Evolutionary conservation across 148 eudicot genomes (phyloP).

Genomic region (Vaccinium corymbosum): DNA sequence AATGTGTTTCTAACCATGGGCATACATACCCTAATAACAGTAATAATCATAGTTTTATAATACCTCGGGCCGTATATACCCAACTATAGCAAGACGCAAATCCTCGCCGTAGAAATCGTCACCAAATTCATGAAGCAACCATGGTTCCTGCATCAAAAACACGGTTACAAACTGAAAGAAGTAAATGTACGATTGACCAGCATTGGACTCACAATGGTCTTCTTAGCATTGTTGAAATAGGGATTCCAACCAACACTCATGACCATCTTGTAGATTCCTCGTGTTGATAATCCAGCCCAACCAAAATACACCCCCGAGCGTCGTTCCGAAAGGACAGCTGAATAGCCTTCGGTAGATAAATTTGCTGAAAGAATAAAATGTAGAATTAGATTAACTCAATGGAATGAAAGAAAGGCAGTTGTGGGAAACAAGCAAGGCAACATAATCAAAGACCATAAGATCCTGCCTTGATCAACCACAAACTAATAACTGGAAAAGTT

Average conservation of each 20-base stretch:
- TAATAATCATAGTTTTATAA: background rate
- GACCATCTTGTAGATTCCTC: constrained; percentile 88
- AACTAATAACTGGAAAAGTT: background rate
- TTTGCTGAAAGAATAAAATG: constrained; percentile 52
- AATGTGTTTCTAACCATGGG: background rate
- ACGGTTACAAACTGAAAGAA: constrained; percentile 7
- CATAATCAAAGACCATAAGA: background rate
- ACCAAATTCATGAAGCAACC: constrained; percentile 89
- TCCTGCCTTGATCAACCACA: background rate
- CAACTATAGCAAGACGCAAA: constrained; percentile 69
- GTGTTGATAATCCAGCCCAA: constrained; percentile 69
- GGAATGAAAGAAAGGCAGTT: background rate
- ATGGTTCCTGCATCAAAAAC: constrained; percentile 66
- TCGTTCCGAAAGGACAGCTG: constrained; percentile 57
- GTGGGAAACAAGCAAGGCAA: background rate
- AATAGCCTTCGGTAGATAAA: constrained; percentile 64
- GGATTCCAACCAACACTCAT: constrained; percentile 99
- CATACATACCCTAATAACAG: background rate
- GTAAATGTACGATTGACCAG: background rate
- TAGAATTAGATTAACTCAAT: background rate
- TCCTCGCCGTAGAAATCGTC: constrained; percentile 94
- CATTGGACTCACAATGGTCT: constrained; percentile 77
- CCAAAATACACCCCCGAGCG: constrained; percentile 94
- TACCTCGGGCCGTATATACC: constrained; percentile 94
- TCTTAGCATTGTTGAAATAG: constrained; percentile 79